Evolutionary conservation across 345 rosid genomes (phyloP).

Genomic region (Cardamine occulta): DNA sequence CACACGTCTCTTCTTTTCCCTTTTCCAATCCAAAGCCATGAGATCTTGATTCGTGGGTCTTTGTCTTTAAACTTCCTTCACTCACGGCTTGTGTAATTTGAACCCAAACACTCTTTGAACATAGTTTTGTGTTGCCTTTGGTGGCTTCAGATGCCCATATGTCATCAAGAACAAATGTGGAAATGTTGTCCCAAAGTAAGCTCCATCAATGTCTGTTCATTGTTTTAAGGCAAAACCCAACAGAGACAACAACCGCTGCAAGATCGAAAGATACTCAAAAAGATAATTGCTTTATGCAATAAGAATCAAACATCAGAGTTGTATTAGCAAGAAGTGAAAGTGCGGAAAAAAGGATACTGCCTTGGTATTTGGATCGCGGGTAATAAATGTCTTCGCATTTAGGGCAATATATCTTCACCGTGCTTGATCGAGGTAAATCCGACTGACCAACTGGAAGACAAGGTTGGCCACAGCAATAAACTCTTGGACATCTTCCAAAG

Average conservation of each 20-base stretch:
- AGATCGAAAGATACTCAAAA: background rate
- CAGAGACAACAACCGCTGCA: slow-evolving; percentile 9
- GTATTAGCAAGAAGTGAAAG: slow-evolving; percentile 3
- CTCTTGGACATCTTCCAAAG: slow-evolving; percentile 98
- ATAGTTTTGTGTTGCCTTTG: slow-evolving; percentile 72
- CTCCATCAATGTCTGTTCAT: slow-evolving; percentile 86
- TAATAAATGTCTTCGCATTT: slow-evolving; percentile 88
- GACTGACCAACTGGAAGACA: slow-evolving; percentile 95
- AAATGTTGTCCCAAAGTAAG: slow-evolving; percentile 89
- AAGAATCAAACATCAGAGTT: slow-evolving; percentile 1
- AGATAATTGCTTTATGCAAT: background rate
- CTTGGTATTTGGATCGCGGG: slow-evolving; percentile 94
- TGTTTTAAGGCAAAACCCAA: slow-evolving; percentile 50
- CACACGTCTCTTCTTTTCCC: slow-evolving; percentile 47
- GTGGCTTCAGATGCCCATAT: slow-evolving; percentile 88
- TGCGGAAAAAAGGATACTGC: slow-evolving; percentile 77
- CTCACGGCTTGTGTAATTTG: slow-evolving; percentile 73
- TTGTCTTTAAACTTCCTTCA: slow-evolving; percentile 24
- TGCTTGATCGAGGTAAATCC: slow-evolving; percentile 86
- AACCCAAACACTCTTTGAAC: slow-evolving; percentile 94
- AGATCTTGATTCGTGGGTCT: slow-evolving; percentile 13
- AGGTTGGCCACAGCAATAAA: slow-evolving; percentile 93
- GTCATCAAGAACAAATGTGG: slow-evolving; percentile 92
- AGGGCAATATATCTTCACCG: slow-evolving; percentile 89
- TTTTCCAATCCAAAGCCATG: slow-evolving; percentile 12